These are phyloP conservation scores for Cichorium intybus DNA, from an alignment of 140 eudicot species.

Conservation along the genomic window DNA sequence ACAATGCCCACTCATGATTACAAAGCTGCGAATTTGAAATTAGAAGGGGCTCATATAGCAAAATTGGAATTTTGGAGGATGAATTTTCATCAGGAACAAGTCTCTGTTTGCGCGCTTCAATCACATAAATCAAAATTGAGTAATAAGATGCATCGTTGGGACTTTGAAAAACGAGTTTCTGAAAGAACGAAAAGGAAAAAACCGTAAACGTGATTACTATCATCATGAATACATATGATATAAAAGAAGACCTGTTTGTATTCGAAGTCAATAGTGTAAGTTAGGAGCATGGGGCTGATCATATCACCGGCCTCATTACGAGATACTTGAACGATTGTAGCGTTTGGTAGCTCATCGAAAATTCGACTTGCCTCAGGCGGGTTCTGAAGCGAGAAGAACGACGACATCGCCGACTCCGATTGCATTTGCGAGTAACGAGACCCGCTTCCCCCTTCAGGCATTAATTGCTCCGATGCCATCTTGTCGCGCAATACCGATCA, in stretches of 20 bases:
- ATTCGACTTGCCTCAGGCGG: slow-evolving; percentile 66
- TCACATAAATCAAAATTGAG: background rate
- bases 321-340: slow-evolving; percentile 70
- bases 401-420: slow-evolving; percentile 57
- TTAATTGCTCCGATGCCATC: slow-evolving; percentile 69
- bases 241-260: slow-evolving; percentile 59
- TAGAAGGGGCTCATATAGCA: background rate
- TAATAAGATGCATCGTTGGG: background rate
- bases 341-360: slow-evolving; percentile 87
- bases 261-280: slow-evolving; percentile 78
- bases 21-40: slow-evolving; percentile 7
- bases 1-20: background rate
- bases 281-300: slow-evolving; percentile 68
- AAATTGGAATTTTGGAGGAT: background rate
- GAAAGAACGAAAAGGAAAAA: background rate
- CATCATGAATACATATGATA: background rate
- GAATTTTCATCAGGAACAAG: background rate
- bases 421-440: slow-evolving; percentile 75
- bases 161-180: background rate
- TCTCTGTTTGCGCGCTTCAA: background rate
- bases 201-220: slow-evolving; percentile 1
- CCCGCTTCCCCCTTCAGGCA: slow-evolving; percentile 46
- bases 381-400: slow-evolving; percentile 59
- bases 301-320: slow-evolving; percentile 86
- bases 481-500: slow-evolving; percentile 25